These are phyloP conservation scores for Aphanomyces invadans DNA, from an alignment of 352 stramenopile species.

Conservation along the genomic window DNA sequence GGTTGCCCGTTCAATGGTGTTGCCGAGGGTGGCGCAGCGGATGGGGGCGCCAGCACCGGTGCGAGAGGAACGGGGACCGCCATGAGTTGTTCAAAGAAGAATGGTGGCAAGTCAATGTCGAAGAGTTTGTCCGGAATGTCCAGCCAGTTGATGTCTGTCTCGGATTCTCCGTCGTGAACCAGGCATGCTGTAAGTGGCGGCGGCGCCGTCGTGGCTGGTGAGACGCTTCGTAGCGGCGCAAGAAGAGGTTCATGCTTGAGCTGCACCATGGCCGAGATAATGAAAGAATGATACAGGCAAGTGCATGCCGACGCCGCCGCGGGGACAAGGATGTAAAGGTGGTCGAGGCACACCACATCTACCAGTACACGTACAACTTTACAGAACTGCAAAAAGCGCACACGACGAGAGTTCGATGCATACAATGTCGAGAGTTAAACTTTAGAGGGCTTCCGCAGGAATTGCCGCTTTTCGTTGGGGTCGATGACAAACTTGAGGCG, in stretches of 20 bases:
- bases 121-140: neutral
- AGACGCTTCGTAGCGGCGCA: neutral
- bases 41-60: neutral
- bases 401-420: neutral
- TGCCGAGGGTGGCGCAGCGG: neutral
- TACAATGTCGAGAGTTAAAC: constrained; percentile 1
- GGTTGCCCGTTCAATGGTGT: too few species aligned
- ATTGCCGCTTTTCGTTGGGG: constrained; percentile 6
- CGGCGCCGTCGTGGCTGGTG: neutral
- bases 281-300: neutral
- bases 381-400: neutral
- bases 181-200: neutral
- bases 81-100: neutral
- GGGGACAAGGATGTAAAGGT: constrained; percentile 4
- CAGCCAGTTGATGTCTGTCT: neutral
- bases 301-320: neutral
- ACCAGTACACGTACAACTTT: neutral
- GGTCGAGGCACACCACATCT: neutral
- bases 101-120: neutral
- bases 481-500: constrained; percentile 15
- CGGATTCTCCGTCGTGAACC: neutral
- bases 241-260: neutral
- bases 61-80: neutral
- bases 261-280: neutral
- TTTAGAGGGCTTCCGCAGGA: constrained; percentile 7